phyloP scores from a whole-genome alignment of 1,284 basidiomycete genomes.

The Cryptococcus amylolentus region DNA sequence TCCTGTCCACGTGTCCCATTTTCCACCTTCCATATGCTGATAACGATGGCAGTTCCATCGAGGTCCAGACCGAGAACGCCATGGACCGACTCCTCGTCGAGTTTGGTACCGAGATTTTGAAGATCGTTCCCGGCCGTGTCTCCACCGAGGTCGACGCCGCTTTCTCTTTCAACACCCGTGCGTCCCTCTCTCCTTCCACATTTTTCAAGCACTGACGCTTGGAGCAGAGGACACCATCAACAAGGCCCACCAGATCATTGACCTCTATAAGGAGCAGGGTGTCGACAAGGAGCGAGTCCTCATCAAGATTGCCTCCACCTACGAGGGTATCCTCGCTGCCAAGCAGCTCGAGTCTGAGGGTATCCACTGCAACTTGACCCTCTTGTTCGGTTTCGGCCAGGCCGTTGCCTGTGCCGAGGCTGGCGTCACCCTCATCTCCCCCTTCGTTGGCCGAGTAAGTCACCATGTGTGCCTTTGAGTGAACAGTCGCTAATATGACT shows the following conservation, averaged over 20 bases:
- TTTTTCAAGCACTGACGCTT: not conserved
- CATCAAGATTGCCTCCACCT: slow-evolving; percentile 99
- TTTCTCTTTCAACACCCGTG: slow-evolving; percentile 85
- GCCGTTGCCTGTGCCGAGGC: slow-evolving; percentile 99
- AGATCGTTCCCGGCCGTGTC: slow-evolving; percentile 95
- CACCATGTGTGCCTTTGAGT: slow-evolving; percentile 2
- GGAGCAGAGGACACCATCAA: slow-evolving; percentile 39
- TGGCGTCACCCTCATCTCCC: slow-evolving; percentile 95
- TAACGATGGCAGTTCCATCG: slow-evolving; percentile 53
- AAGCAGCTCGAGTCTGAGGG: slow-evolving; percentile 88
- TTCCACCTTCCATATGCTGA: not conserved
- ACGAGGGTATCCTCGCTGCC: slow-evolving; percentile 99
- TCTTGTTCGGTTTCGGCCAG: slow-evolving; percentile 96
- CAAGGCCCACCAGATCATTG: slow-evolving; percentile 87
- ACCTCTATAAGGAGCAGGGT: slow-evolving; percentile 86
- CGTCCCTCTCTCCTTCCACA: slow-evolving; percentile 8
- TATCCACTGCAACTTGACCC: slow-evolving; percentile 98
- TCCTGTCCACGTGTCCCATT: not conserved
- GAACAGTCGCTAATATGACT: slow-evolving; percentile 1
- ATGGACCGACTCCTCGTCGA: slow-evolving; percentile 90
- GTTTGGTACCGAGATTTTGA: slow-evolving; percentile 93
- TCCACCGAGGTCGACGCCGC: slow-evolving; percentile 98
- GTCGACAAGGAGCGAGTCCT: slow-evolving; percentile 89
- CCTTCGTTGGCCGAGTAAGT: slow-evolving; percentile 93
- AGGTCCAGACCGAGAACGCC: slow-evolving; percentile 70